Conservation (phyloP, 2,329 filamentous ascomycete genomes). For the Zarea fungicola region DNA sequence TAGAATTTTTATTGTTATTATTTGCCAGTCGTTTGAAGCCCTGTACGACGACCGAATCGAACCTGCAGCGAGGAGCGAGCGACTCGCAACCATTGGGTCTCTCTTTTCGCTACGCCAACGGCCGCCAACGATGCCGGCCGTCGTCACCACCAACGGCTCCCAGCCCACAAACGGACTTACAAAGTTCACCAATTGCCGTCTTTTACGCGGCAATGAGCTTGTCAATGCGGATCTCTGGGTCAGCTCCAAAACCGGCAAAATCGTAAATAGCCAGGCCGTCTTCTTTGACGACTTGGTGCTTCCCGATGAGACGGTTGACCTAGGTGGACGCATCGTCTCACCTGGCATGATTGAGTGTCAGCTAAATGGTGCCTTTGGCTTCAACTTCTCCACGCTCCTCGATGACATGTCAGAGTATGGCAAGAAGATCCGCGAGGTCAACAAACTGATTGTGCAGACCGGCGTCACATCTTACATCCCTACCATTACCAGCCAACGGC, state of each 20-base stretch:
- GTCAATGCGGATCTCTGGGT: constrained; percentile 84
- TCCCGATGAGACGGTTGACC: constrained; percentile 71
- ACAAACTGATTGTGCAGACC: constrained; percentile 65
- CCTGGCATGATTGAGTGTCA: constrained; percentile 89
- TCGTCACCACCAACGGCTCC: constrained; percentile 30
- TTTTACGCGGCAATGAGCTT: constrained; percentile 63
- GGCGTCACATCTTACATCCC: constrained; percentile 87
- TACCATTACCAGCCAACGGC: constrained; percentile 74
- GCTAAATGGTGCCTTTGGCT: constrained; percentile 86
- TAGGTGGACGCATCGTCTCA: constrained; percentile 75
- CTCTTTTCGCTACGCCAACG: no score
- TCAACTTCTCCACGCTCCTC: constrained; percentile 82
- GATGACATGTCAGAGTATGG: constrained; percentile 63
- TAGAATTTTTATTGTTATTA: no score
- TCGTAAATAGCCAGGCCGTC: constrained; percentile 63
- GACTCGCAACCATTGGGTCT: no score
- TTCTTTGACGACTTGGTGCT: constrained; percentile 64
- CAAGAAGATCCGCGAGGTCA: constrained; percentile 66
- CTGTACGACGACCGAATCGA: neutral
- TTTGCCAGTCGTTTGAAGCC: no score
- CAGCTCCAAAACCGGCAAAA: constrained; percentile 73
- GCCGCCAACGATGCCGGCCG: constrained; percentile 41
- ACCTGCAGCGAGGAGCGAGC: neutral
- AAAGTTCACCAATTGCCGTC: constrained; percentile 83
- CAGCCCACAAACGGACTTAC: constrained; percentile 55